phyloP scores from a whole-genome alignment of 331 rosid genomes.

The Prunus yedoensis region DNA sequence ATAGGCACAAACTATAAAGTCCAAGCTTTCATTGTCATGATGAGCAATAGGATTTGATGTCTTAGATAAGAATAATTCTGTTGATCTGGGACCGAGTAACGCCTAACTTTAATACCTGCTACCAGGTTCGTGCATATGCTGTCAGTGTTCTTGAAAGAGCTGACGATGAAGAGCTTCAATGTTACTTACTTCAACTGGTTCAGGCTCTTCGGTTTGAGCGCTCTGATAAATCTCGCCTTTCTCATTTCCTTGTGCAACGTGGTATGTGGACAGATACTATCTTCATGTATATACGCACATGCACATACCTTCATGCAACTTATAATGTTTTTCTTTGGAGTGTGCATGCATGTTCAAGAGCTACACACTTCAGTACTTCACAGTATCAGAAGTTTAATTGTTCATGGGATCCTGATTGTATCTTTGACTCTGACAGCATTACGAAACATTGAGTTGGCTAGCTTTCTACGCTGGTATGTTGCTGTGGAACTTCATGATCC shows the following conservation, averaged over 20 bases:
- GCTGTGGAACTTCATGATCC: slow-evolving; percentile 98
- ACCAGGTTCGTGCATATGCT: slow-evolving; percentile 98
- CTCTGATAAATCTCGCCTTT: slow-evolving; percentile 90
- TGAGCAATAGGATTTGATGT: not conserved
- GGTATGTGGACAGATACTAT: slow-evolving; percentile 43
- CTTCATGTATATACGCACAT: not conserved
- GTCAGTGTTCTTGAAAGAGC: slow-evolving; percentile 99
- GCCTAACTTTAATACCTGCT: slow-evolving; percentile 20
- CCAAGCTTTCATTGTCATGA: not conserved
- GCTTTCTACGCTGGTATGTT: slow-evolving; percentile 99
- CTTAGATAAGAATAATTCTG: not conserved
- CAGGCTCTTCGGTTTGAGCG: slow-evolving; percentile 99
- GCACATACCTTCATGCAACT: not conserved
- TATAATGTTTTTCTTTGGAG: not conserved
- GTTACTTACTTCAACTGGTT: slow-evolving; percentile 96
- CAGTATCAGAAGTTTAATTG: slow-evolving; percentile 24
- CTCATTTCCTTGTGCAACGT: slow-evolving; percentile 86
- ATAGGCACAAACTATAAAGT: slow-evolving; percentile 3
- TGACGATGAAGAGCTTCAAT: slow-evolving; percentile 95
- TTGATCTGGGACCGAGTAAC: slow-evolving; percentile 10
- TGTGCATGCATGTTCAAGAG: slow-evolving; percentile 25
- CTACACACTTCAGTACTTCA: slow-evolving; percentile 21
- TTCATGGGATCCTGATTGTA: slow-evolving; percentile 33
- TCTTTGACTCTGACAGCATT: slow-evolving; percentile 62
- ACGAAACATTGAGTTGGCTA: slow-evolving; percentile 86